Percentiles rank a stretch among this genome's conserved stretches.
Conservation (phyloP, 2,329 filamentous ascomycete genomes). For the Trichoderma koningii region DNA sequence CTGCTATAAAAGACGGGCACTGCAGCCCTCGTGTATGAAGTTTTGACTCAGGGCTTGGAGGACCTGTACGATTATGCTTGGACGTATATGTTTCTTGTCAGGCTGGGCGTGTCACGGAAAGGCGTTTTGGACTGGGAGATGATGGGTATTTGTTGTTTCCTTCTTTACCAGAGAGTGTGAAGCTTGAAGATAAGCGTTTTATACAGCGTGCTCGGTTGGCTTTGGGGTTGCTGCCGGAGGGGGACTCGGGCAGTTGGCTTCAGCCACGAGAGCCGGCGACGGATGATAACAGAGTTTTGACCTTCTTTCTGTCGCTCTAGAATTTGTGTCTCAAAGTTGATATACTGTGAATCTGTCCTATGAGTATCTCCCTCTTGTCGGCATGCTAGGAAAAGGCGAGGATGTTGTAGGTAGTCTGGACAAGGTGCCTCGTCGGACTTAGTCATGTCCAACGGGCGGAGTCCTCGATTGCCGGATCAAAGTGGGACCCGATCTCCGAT, state of each 20-base stretch:
- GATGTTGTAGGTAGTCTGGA: no score
- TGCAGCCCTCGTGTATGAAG: constrained; percentile 13
- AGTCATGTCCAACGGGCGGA: no score
- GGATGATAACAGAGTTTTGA: constrained; percentile 25
- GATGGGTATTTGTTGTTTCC: background rate
- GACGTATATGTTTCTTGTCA: constrained; percentile 30
- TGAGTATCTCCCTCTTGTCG: no score
- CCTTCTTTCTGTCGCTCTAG: constrained; percentile 17
- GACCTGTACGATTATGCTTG: constrained; percentile 31
- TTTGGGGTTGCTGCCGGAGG: constrained; percentile 19
- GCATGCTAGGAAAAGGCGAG: no score
- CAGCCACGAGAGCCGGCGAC: constrained; percentile 22
- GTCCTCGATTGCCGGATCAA: constrained; percentile 8
- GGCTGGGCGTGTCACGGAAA: constrained; percentile 30
- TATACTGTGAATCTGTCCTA: no score
- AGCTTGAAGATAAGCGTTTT: constrained; percentile 23
- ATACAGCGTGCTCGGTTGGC: constrained; percentile 25
- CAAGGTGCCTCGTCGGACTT: no score
- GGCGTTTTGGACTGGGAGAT: constrained; percentile 28
- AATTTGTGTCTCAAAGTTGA: background rate
- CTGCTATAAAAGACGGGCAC: constrained; percentile 10
- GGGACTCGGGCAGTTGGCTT: constrained; percentile 19
- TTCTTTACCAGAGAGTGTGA: background rate
- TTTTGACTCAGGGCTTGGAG: constrained; percentile 23
- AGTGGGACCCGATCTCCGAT: constrained; percentile 26